Conservation (phyloP, 192 early-diverging fungal genomes). For the Linnemannia elongata region DNA sequence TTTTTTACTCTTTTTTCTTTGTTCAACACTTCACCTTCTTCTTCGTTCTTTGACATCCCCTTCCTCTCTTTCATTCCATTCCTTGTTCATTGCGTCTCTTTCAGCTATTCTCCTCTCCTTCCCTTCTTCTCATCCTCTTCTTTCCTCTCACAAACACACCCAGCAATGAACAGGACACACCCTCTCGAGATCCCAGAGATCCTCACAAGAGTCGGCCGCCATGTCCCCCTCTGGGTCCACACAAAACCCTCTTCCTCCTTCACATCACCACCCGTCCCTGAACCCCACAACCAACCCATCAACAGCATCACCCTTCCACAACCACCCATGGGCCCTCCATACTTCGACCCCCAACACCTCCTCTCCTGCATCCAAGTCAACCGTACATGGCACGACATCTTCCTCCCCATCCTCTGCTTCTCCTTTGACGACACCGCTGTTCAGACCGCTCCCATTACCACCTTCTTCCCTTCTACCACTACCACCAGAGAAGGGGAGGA, state of each 20-base stretch:
- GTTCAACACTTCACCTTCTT: not conserved
- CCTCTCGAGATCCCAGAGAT: conserved; percentile 41
- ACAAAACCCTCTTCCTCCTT: not conserved
- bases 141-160: not conserved
- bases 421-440: conserved; percentile 25
- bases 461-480: not conserved
- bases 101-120: not conserved
- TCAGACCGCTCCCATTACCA: not conserved
- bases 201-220: conserved; percentile 25
- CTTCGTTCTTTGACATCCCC: not conserved
- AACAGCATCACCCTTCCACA: not conserved
- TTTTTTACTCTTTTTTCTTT: not conserved
- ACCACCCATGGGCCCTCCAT: conserved; percentile 2
- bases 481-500: not conserved
- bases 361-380: conserved; percentile 31
- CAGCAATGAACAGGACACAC: conserved; percentile 31
- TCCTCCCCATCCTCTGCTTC: conserved; percentile 33
- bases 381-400: conserved; percentile 33
- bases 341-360: conserved; percentile 16
- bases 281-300: too few relatives aligned
- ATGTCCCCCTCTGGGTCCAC: conserved; percentile 31
- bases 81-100: not conserved
- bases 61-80: not conserved
- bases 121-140: not conserved
- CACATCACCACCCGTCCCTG: not conserved